Evolutionary conservation across 2,329 filamentous ascomycete species (phyloP), one percentile per base, ranked within the genome.

Genomic region (Knoxdaviesia capensis): DNA sequence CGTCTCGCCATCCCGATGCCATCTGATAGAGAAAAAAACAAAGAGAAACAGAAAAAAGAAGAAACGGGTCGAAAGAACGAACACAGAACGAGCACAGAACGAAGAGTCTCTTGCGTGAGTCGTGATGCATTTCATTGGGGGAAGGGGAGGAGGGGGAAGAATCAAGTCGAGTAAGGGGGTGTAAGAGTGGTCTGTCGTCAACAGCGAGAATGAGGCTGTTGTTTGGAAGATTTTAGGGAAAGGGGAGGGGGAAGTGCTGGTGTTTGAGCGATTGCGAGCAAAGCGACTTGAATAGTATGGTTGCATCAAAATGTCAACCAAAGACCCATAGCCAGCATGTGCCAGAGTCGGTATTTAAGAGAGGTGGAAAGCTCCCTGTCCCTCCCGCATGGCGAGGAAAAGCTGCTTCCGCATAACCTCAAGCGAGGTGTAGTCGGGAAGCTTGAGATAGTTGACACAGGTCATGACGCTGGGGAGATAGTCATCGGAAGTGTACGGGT

Each of bases 391-490:
- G 30, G 90, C 92, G 48, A 79, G 80, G 48, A 73, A 76, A 42
- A 98, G 68, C 57, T 84, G 83, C 56, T 80, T 72, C 53, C 71
- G 78, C 60, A 98, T 75, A 41, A 80, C 69, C 2, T 83, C 73
- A 47, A 93, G 63, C 50, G 65, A 76, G 49, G 77, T 88, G 61
- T 98, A 98, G 59, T 98, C 85, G 20, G 90, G 90, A 54, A 98
- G 71, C 62, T 98, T 98, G 53, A 98, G 74, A 57, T 98, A 98
- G 60, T 98, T 98, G 60, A 94, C 90, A 58, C 92, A 98, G 7
- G 92, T 98, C 92, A 98, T 98, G 57, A 98, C 92, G 56, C 87
- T 96, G 8, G 92, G 90, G n/a, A 98, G 71, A 54, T 96, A 98
- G 62, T 98, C 90, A 54, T 98, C 90, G 5, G 88, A 88, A 4